Evolutionary conservation across 768 basidiomycete species (phyloP).

Genomic region (Lactifluus pinguis): DNA sequence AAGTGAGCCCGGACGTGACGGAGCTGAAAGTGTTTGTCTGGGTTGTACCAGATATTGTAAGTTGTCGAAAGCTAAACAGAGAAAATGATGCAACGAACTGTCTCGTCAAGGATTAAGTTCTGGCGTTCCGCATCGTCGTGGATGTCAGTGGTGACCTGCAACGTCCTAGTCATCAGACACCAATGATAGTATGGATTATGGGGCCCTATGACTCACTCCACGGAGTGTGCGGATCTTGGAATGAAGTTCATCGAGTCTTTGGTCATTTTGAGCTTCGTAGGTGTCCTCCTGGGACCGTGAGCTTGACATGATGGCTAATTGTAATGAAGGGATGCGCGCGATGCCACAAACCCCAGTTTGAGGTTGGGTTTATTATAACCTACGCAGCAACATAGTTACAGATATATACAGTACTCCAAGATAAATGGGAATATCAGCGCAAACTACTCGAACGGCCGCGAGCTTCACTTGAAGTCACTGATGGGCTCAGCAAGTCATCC

Average conservation of each 20-base stretch:
- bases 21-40: constrained; percentile 28
- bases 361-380: constrained; percentile 7
- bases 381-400: not conserved
- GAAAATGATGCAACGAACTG: constrained; percentile 36
- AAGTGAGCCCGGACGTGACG: constrained; percentile 25
- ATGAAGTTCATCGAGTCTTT: constrained; percentile 73
- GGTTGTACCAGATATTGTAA: not conserved
- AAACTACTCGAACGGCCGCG: not conserved
- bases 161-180: not conserved
- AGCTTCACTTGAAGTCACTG: not conserved
- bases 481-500: not conserved
- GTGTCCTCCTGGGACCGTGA: constrained; percentile 45
- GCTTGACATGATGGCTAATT: constrained; percentile 13
- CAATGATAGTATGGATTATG: not conserved
- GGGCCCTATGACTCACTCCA: constrained; percentile 40
- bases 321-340: not conserved
- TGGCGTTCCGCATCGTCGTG: constrained; percentile 78
- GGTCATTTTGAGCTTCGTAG: constrained; percentile 82
- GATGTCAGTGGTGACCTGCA: constrained; percentile 80
- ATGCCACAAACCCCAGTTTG: not conserved
- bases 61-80: not conserved
- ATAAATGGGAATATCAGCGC: constrained; percentile 6
- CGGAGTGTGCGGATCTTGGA: constrained; percentile 75
- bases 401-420: not conserved
- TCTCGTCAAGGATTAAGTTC: constrained; percentile 67